Conservation (phyloP, 768 basidiomycete genomes). For the Calocybe indica region DNA sequence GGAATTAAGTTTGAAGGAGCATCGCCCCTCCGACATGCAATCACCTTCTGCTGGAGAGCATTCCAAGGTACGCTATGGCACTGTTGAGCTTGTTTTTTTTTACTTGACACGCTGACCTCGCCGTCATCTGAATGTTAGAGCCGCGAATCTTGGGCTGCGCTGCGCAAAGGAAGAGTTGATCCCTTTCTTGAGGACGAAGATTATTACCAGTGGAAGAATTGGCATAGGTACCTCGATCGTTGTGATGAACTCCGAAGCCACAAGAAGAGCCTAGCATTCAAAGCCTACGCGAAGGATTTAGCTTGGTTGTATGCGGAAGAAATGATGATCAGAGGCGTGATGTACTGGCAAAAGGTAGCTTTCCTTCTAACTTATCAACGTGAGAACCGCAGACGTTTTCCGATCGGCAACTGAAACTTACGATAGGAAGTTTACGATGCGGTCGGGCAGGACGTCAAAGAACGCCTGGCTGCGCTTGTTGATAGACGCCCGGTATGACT, state of each 20-base stretch:
- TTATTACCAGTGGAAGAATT: constrained; percentile 37
- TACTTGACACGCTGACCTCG: not conserved
- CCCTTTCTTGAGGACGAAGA: constrained; percentile 35
- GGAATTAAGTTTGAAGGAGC: constrained; percentile 32
- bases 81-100: not conserved
- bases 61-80: constrained; percentile 24
- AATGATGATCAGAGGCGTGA: constrained; percentile 25
- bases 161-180: constrained; percentile 30
- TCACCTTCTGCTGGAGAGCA: constrained; percentile 28
- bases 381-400: no score
- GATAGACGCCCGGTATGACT: constrained; percentile 23
- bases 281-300: constrained; percentile 21
- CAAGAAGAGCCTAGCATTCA: constrained; percentile 26
- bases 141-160: constrained; percentile 37
- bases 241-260: constrained; percentile 27
- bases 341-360: constrained; percentile 28
- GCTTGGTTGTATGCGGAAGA: constrained; percentile 31
- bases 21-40: constrained; percentile 22
- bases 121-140: constrained; percentile 19
- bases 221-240: constrained; percentile 36
- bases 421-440: constrained; percentile 26
- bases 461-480: constrained; percentile 20
- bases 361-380: not conserved
- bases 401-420: not conserved
- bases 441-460: constrained; percentile 20